Percentiles rank a stretch among this genome's conserved stretches.
Evolutionary conservation across 1,139 yeast genomes (phyloP).

Genomic region (Diutina siamensis): DNA sequence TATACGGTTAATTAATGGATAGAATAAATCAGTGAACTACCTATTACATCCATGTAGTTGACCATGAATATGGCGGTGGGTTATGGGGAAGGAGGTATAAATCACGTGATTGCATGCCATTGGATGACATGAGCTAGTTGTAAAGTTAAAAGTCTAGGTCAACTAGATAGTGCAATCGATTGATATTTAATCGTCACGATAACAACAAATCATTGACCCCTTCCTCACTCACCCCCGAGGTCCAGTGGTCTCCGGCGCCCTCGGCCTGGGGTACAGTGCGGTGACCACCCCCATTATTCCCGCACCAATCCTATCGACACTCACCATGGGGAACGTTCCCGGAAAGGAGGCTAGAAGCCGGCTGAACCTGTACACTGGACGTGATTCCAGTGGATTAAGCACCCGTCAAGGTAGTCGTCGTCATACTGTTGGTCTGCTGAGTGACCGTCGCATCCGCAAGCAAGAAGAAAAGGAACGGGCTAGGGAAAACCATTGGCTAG

Average conservation of each 20-base stretch:
- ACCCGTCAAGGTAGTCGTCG: conserved; percentile 7
- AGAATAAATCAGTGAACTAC: not conserved
- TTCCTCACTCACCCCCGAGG: too few species aligned
- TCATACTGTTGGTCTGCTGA: conserved; percentile 8
- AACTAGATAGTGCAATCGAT: too few species aligned
- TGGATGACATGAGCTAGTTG: too few species aligned
- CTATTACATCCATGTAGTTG: too few species aligned
- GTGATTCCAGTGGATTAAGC: conserved; percentile 6
- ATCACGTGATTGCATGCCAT: too few species aligned
- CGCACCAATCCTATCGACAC: not conserved
- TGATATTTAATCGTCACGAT: too few species aligned
- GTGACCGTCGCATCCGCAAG: not conserved
- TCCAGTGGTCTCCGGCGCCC: not conserved
- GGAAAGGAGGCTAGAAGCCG: conserved; percentile 36
- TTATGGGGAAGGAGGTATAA: too few species aligned
- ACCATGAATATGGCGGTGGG: too few species aligned
- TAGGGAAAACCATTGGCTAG: conserved; percentile 38
- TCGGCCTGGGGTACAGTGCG: too few species aligned
- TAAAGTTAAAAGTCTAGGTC: too few species aligned
- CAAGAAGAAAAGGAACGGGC: conserved; percentile 10
- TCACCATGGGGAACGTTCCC: conserved; percentile 48
- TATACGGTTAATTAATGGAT: conserved; percentile 5
- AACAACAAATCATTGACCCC: too few species aligned
- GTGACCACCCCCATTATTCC: not conserved
- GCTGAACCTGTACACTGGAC: conserved; percentile 10